Evolutionary conservation across 2,329 filamentous ascomycete species (phyloP).

Genomic region (Penicillium aurantiogriseum): DNA sequence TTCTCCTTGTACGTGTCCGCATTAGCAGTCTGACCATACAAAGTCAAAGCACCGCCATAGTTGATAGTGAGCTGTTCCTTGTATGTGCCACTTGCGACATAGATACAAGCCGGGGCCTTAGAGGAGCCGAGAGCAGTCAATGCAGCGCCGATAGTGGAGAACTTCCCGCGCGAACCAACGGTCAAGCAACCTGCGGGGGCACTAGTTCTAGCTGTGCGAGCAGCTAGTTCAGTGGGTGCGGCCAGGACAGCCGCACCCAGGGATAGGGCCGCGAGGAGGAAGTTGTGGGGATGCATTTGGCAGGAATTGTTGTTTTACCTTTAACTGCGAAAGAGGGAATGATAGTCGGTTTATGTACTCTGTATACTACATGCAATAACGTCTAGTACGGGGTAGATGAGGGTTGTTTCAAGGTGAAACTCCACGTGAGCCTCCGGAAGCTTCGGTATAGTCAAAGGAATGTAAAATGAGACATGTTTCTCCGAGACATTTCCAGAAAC

Average conservation of each 20-base stretch:
- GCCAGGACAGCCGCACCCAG: conserved; percentile 7
- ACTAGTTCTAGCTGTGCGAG: conserved; percentile 17
- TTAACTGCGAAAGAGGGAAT: background rate
- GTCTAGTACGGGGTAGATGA: background rate
- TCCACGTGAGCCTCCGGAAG: background rate
- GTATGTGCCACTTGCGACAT: conserved; percentile 34
- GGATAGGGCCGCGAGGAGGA: conserved; percentile 10
- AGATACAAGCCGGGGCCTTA: conserved; percentile 32
- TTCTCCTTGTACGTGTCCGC: conserved; percentile 32
- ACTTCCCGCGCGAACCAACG: conserved; percentile 23
- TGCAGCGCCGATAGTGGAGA: conserved; percentile 28
- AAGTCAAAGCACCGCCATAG: conserved; percentile 29
- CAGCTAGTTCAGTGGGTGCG: conserved; percentile 6
- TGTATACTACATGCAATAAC: background rate
- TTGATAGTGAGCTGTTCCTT: conserved; percentile 32
- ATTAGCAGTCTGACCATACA: conserved; percentile 35
- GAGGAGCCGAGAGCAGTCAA: conserved; percentile 27
- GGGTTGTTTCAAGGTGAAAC: background rate
- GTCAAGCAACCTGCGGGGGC: conserved; percentile 28
- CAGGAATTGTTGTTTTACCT: background rate
- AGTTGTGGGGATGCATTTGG: conserved; percentile 10
- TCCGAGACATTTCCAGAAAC: background rate
- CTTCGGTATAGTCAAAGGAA: background rate
- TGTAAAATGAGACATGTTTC: background rate
- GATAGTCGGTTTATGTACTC: background rate